These are phyloP conservation scores for Lipomyces lipofer DNA, from an alignment of 805 yeast species.

Conservation along the genomic window DNA sequence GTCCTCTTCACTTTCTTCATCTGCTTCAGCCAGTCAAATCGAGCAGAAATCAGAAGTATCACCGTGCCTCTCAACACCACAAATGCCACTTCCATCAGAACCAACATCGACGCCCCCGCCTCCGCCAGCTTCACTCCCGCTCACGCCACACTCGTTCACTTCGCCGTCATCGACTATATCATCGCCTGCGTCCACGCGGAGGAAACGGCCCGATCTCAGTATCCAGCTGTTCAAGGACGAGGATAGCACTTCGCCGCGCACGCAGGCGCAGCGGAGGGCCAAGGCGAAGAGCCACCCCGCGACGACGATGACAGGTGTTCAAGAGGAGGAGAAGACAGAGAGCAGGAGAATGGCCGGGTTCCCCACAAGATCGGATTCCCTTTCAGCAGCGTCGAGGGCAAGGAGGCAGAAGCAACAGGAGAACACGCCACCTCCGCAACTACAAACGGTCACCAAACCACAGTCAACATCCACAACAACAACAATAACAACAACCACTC, in stretches of 20 bases:
- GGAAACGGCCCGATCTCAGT: conserved; percentile 28
- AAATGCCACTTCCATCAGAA: background rate
- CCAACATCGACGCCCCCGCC: background rate
- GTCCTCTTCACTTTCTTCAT: background rate
- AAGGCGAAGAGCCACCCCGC: background rate
- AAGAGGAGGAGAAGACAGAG: background rate
- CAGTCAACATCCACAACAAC: background rate
- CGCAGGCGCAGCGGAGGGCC: background rate
- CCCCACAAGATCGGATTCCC: conserved; percentile 36
- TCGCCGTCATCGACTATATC: background rate
- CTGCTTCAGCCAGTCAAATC: too few species aligned
- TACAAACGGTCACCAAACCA: too few species aligned
- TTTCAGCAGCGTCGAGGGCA: conserved; percentile 32
- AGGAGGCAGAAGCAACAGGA: conserved; percentile 1
- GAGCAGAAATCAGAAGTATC: too few species aligned
- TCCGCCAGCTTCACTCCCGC: background rate
- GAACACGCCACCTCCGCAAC: conserved; percentile 7
- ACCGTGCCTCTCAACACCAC: too few species aligned
- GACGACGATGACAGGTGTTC: background rate
- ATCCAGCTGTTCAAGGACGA: conserved; percentile 22
- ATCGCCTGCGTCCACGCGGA: conserved; percentile 11
- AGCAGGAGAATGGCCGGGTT: conserved; percentile 1
- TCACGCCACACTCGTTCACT: background rate
- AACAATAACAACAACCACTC: background rate
- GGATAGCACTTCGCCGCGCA: background rate